phyloP scores from a whole-genome alignment of 2,329 filamentous ascomycete genomes.

The Cercospora sojina region DNA sequence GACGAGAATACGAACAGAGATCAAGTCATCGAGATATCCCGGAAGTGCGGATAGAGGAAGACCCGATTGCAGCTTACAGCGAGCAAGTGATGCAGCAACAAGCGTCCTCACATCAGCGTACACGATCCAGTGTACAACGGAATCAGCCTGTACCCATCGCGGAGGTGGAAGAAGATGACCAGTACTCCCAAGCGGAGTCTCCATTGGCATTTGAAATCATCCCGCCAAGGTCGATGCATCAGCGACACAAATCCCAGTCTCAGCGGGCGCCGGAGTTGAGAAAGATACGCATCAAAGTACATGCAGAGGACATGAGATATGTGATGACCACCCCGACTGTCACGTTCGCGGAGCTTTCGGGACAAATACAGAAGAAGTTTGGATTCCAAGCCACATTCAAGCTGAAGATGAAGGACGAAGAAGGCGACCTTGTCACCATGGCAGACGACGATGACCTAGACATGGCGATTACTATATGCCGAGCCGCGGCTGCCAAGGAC shows the following conservation, averaged over 20 bases:
- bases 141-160: slow-evolving; percentile 66
- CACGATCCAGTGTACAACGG: slow-evolving; percentile 37
- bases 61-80: slow-evolving; percentile 40
- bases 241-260: slow-evolving; percentile 54
- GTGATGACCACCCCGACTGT: slow-evolving; percentile 76
- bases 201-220: slow-evolving; percentile 60
- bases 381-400: slow-evolving; percentile 71
- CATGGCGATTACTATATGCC: slow-evolving; percentile 71
- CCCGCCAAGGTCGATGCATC: slow-evolving; percentile 36
- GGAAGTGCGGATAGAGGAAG: slow-evolving; percentile 60
- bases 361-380: slow-evolving; percentile 84
- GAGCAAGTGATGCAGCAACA: slow-evolving; percentile 24
- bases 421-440: slow-evolving; percentile 94
- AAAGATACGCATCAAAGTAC: slow-evolving; percentile 86
- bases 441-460: slow-evolving; percentile 95
- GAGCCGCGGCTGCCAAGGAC: slow-evolving; percentile 63
- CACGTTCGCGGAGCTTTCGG: slow-evolving; percentile 73
- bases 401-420: slow-evolving; percentile 84
- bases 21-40: slow-evolving; percentile 58
- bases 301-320: slow-evolving; percentile 86
- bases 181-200: slow-evolving; percentile 29
- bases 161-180: slow-evolving; percentile 67
- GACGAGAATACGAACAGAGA: slow-evolving; percentile 53
- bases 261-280: slow-evolving; percentile 60
- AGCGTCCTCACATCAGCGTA: slow-evolving; percentile 29